A percentile compares a stretch with the other conserved stretches of the same genome.
These are phyloP conservation scores for Ottelia alismoides DNA, from an alignment of 106 monocot species.

Conservation along the genomic window DNA sequence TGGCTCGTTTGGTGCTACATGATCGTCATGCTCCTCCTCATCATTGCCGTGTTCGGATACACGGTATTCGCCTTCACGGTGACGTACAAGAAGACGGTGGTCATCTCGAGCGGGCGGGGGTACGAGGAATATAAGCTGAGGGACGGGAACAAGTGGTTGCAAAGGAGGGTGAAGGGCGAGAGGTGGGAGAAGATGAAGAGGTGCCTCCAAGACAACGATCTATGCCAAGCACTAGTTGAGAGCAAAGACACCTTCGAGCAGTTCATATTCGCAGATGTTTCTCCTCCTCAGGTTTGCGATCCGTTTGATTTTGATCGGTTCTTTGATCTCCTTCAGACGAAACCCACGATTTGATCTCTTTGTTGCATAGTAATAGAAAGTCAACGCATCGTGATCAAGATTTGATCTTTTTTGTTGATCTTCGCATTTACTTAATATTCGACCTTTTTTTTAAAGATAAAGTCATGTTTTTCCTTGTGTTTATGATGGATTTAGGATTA, in stretches of 20 bases:
- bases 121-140: conserved; percentile 10
- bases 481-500: too few relatives aligned
- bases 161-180: conserved; percentile 4
- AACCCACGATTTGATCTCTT: too few relatives aligned
- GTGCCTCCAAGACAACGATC: conserved; percentile 1
- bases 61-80: conserved; percentile 9
- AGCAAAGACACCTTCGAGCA: neutral
- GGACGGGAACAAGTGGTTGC: conserved; percentile 6
- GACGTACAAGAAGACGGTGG: conserved; percentile 2
- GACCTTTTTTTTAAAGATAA: too few relatives aligned
- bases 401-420: too few relatives aligned
- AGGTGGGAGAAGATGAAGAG: conserved; percentile 8
- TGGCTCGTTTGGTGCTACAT: neutral
- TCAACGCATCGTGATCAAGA: too few relatives aligned
- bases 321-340: too few relatives aligned
- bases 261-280: conserved; percentile 3
- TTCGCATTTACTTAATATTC: too few relatives aligned
- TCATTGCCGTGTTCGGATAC: conserved; percentile 5
- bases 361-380: too few relatives aligned
- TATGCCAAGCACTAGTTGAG: neutral
- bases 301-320: too few relatives aligned
- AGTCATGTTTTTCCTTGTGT: too few relatives aligned
- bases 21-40: conserved; percentile 8
- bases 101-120: conserved; percentile 4
- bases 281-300: conserved; percentile 4